Base-by-base conservation (phyloP, 768 basidiomycete genomes). In the Melanogaster broomeanus region DNA sequence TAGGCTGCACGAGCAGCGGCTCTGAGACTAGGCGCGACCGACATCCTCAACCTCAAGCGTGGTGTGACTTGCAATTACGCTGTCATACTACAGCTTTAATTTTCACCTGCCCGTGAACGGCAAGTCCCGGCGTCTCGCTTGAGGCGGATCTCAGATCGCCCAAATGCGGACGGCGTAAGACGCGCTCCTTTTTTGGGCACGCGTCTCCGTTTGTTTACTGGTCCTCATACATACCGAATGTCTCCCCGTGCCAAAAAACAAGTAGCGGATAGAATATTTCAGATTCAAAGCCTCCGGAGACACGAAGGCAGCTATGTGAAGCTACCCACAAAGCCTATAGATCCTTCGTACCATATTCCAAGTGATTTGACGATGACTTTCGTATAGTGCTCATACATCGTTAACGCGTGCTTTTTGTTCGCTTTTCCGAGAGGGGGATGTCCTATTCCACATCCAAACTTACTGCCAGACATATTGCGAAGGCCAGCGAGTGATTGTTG, bases 1-100 rank as follows among this genome's bases (percentile, higher is more conserved):
- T 93, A 93, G 15, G 87, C 87, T 28, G 89, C 77, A 42, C 90
- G 82, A 18, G 86, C 87, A 10, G 82, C 77, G 28, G 86, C 83
- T 61, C 72, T 78, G 35, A 91, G 77, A 15, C 73, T 65, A 3
- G 76, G 71, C n/a, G 84, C 67, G 45, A 86, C 72, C 30, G 82
- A 71, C 84, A 85, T 84, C 64, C 47, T 27, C n/a, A n/a, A n/a
- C n/a, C n/a, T n/a, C n/a, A 42, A 11, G 41, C 41, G 24, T 25
- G 41, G n/a, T 25, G 24, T 41, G 22, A 21, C n/a, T 16, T 38
- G 9, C 27, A 40, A 15, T 1, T 8, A 13, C 25, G 35, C 30
- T 10, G 9, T 15, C 9, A 43, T 19, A 22, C 11, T 30, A 22
- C 10, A 9, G 25, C 6, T n/a, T 52, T 44, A 45, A 43, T 42